Base-by-base conservation (phyloP, 2,329 filamentous ascomycete species). In the Ophiostoma sp. region DNA sequence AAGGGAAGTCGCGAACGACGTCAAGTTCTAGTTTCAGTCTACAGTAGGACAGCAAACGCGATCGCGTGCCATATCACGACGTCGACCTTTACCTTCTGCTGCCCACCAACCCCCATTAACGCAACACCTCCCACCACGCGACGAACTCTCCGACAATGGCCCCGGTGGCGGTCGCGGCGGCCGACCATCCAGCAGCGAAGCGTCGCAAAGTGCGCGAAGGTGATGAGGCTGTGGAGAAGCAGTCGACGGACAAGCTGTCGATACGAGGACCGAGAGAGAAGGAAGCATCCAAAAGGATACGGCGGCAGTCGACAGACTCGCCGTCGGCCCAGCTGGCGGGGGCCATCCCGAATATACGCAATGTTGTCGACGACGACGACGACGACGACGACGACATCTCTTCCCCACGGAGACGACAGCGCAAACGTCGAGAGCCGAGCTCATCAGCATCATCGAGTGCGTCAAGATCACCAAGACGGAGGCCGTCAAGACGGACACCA, bases 261-360 rank as follows among this genome's bases (percentile, higher is more conserved):
- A 69, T 75, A n/a, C 74, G 74, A 2, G 71, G 68, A 3, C 39
- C 70, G 25, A 69, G 15, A 19, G 42, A 69, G 31, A 15, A 55
- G 31, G 25, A 33, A 19, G 19, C 66, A 9, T 50, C 50, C 31
- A 68, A 57, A 22, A 28, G 71, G 31, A 1, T 12, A 22, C 45
- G 50, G 22, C 55, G 42, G 2, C 36, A 74, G 9, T 28, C 68
- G 22, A 74, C 71, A 0, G 72, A 71, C 63, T 76, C 75, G 50
- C 75, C 75, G 25, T 76, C 73, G 39, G 74, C 75, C 0, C 75
- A 76, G 72, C 73, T 76, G 11, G 61, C 69, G 0, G 75, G 75
- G 7, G 74, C 75, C 4, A 57, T 76, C 45, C 61, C 69, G 9
- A 17, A 12, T 8, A 17, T 9, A n/a, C 39, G 71, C n/a, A 8